Base-by-base conservation (phyloP, 768 basidiomycete species). In the Pleurotus tuber-regium region DNA sequence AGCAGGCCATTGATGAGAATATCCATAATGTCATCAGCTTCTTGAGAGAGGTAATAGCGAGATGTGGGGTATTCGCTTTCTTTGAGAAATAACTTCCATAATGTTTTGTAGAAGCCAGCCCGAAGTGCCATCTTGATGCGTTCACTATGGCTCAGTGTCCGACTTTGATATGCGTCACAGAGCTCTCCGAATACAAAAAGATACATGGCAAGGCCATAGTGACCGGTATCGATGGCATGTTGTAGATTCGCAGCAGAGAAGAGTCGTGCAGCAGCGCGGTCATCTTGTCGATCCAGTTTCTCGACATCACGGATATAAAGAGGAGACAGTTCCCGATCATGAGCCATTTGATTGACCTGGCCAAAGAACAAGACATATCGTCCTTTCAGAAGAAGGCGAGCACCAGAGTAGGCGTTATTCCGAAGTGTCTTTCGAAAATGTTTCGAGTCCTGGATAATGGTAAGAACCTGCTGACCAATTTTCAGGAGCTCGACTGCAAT, bases 261-360 rank as follows among this genome's bases (percentile, higher is more conserved):
- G 0, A 77, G 54, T 0, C 70, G 64, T 2, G 65, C 50, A 0
- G 75, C 76, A 0, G 75, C 75, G 52, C 59, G 63, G 54, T 79
- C 73, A 57, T 78, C 77, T 61, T 79, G 74, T 0, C 66, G 55
- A 48, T 79, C 74, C 0, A 74, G 24, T 39, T 68, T 68, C 14
- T 70, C 66, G 1, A 78, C 68, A 53, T 71, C 68, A 1, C 59
- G 61, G 16, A 50, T 38, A 46, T 42, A 68, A 3, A 68, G 43
- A 0, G 67, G 63, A 1, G 54, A 46, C 9, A 43, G 49, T 0
- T 50, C 43, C 11, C 40, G 21, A 3, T 53, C 52, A 31, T 41
- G 40, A 0, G 63, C 64, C 1, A 70, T 40, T 3, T 59, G 31
- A 1, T 28, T 54, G 7, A 66, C 49, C 5, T 62, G 61, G 1